Conservation (phyloP, 2,329 filamentous ascomycete species). For the Cladophialophora carrionii region DNA sequence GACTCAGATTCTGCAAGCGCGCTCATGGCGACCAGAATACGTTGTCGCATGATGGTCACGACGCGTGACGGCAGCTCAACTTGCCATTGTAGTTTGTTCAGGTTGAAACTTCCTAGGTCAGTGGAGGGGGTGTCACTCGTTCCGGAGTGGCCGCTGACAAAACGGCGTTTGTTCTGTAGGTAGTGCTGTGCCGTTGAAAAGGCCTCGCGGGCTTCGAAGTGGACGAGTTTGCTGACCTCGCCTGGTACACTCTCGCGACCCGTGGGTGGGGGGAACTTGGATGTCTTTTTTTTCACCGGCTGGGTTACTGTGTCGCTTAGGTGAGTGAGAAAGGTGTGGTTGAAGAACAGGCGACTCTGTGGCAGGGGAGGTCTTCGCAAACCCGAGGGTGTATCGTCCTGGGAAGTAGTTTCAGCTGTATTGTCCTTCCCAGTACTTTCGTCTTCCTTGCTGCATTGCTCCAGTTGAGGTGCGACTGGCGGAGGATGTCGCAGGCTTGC, state of each 20-base stretch:
- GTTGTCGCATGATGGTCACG: conserved; percentile 31
- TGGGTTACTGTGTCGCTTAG: conserved; percentile 17
- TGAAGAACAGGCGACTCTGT: conserved; percentile 19
- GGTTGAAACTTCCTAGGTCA: conserved; percentile 7
- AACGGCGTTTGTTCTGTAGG: conserved; percentile 18
- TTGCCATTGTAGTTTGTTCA: conserved; percentile 34
- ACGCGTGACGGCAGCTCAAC: conserved; percentile 28
- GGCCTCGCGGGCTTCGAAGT: conserved; percentile 13
- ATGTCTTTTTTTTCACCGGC: conserved; percentile 3
- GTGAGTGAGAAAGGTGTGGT: conserved; percentile 24
- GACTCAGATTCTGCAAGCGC: conserved; percentile 18
- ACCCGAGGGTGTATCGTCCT: neutral
- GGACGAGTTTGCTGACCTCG: conserved; percentile 17
- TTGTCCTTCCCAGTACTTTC: neutral
- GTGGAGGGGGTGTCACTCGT: neutral
- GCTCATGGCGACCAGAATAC: conserved; percentile 28
- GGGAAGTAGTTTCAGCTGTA: conserved; percentile 2
- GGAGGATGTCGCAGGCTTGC: neutral
- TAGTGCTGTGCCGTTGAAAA: conserved; percentile 25
- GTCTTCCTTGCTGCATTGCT: conserved; percentile 1
- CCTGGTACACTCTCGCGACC: conserved; percentile 1
- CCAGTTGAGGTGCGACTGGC: neutral
- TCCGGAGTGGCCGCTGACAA: conserved; percentile 13
- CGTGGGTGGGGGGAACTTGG: neutral
- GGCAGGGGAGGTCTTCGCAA: conserved; percentile 7